A percentile compares a stretch with the other conserved stretches of the same genome.
Evolutionary conservation across 2,329 filamentous ascomycete species (phyloP).

Genomic region (Beauveria varroae): DNA sequence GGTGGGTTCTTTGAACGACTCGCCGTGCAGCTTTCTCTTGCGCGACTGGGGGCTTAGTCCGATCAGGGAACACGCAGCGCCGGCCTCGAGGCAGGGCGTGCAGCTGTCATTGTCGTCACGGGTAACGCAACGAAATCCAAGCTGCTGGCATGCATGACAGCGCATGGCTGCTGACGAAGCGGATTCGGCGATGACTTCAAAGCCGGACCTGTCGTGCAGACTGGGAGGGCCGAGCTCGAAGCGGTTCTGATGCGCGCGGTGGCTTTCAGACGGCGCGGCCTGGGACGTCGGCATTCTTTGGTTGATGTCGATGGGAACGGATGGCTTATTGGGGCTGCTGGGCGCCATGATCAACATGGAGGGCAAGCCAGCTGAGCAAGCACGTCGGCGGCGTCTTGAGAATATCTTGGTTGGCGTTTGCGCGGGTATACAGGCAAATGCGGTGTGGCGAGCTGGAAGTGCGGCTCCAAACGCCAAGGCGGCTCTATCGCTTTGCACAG

Average conservation of each 20-base stretch:
- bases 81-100: slow-evolving; percentile 13
- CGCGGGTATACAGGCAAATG: background rate
- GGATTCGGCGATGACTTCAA: background rate
- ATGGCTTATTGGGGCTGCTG: background rate
- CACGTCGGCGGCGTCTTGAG: background rate
- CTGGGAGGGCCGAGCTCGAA: slow-evolving; percentile 43
- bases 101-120: slow-evolving; percentile 67
- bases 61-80: slow-evolving; percentile 9
- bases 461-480: background rate
- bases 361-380: background rate
- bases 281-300: background rate
- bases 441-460: background rate
- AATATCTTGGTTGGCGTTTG: background rate
- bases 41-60: slow-evolving; percentile 59
- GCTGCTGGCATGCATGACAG: slow-evolving; percentile 67
- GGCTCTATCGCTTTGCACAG: background rate
- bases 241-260: background rate
- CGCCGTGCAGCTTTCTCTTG: slow-evolving; percentile 69
- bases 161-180: slow-evolving; percentile 39
- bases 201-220: slow-evolving; percentile 31
- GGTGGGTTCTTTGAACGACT: slow-evolving; percentile 50
- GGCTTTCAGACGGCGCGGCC: background rate
- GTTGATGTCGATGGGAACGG: slow-evolving; percentile 5
- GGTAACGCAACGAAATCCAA: slow-evolving; percentile 70
- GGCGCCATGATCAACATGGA: slow-evolving; percentile 8